phyloP scores from a whole-genome alignment of 306 rosid species.

The Hippophae rhamnoides region DNA sequence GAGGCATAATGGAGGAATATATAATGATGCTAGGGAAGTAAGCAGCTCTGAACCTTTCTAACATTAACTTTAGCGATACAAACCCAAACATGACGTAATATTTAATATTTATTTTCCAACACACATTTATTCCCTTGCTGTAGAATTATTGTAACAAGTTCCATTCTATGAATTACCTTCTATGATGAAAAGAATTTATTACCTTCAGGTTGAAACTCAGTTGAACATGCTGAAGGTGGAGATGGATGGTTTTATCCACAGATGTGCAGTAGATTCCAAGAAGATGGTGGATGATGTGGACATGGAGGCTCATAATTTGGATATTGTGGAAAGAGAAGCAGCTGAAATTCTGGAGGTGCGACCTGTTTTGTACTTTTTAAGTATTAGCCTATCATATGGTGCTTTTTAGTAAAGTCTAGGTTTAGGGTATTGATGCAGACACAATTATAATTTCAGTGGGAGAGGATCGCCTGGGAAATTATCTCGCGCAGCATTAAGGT shows the following conservation, averaged over 20 bases:
- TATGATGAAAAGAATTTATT: constrained; percentile 10
- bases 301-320: constrained; percentile 38
- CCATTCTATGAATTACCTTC: constrained; percentile 16
- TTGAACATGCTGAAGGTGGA: constrained; percentile 44
- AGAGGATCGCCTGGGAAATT: no score
- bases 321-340: constrained; percentile 59
- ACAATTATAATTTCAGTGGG: no score
- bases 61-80: no score
- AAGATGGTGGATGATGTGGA: constrained; percentile 50
- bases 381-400: neutral
- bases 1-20: no score
- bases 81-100: no score
- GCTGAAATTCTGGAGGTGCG: constrained; percentile 60
- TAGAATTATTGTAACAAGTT: no score
- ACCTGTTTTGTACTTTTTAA: neutral
- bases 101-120: no score
- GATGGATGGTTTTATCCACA: constrained; percentile 34
- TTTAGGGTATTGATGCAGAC: neutral
- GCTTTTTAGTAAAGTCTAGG: neutral
- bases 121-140: neutral
- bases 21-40: no score
- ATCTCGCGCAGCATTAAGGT: no score
- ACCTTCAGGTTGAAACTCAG: constrained; percentile 53
- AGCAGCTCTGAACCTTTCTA: no score
- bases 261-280: constrained; percentile 46